Percentiles rank a stretch among this genome's conserved stretches.
phyloP scores from a whole-genome alignment of 805 yeast species.

The Candida argentea region DNA sequence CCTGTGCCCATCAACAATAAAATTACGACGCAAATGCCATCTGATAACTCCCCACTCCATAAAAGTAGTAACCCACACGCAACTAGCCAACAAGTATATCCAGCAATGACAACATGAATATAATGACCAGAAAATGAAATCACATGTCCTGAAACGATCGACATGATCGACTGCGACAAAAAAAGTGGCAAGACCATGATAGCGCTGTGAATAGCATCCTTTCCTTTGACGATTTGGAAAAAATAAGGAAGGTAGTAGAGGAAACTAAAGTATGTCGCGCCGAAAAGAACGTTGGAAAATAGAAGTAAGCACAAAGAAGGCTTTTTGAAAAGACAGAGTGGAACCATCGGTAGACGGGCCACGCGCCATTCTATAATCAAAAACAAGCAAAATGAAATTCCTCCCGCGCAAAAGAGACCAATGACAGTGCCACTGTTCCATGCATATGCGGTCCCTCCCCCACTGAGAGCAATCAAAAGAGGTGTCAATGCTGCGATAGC shows the following conservation, averaged over 20 bases:
- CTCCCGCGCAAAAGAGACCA: slow-evolving; percentile 26
- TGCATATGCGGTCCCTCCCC: slow-evolving; percentile 49
- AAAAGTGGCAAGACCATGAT: slow-evolving; percentile 36
- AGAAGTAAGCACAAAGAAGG: slow-evolving; percentile 22
- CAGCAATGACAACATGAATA: slow-evolving; percentile 28
- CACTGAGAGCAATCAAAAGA: slow-evolving; percentile 45
- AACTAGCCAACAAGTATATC: slow-evolving; percentile 32
- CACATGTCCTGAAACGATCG: slow-evolving; percentile 36
- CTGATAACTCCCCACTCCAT: slow-evolving; percentile 18
- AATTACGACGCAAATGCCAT: slow-evolving; percentile 22
- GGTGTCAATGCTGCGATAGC: slow-evolving; percentile 39
- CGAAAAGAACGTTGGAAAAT: slow-evolving; percentile 33
- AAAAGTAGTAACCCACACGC: slow-evolving; percentile 31
- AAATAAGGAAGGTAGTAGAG: slow-evolving; percentile 40
- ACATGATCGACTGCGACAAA: slow-evolving; percentile 28
- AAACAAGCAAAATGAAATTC: slow-evolving; percentile 29
- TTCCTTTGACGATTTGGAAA: slow-evolving; percentile 35
- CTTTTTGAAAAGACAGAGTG: slow-evolving; percentile 32
- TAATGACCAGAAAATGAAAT: slow-evolving; percentile 35
- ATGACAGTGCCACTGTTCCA: slow-evolving; percentile 41
- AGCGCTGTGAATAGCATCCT: slow-evolving; percentile 30
- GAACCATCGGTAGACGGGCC: slow-evolving; percentile 45
- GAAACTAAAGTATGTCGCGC: slow-evolving; percentile 37
- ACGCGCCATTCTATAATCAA: slow-evolving; percentile 40
- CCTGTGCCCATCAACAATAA: slow-evolving; percentile 25